Conservation (phyloP, 1,139 yeast species). For the Geotrichum europaeum region DNA sequence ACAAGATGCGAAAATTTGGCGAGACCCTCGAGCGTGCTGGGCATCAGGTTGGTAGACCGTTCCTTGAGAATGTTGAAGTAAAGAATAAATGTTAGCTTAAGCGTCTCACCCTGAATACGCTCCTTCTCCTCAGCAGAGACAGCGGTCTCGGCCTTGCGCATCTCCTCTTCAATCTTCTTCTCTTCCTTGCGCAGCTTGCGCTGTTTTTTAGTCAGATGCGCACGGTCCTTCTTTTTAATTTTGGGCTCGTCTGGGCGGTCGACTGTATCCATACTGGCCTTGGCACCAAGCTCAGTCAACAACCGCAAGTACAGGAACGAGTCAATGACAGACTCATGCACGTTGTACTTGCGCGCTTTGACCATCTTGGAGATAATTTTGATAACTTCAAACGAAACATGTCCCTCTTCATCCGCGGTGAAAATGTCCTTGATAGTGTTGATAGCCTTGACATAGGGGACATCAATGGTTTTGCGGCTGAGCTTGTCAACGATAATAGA, state of each 20-base stretch:
- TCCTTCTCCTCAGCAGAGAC: conserved; percentile 85
- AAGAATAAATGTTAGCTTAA: conserved; percentile 62
- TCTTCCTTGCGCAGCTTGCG: conserved; percentile 81
- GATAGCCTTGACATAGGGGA: conserved; percentile 54
- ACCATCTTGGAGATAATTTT: conserved; percentile 63
- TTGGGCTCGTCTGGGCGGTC: conserved; percentile 45
- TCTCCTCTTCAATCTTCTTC: conserved; percentile 81
- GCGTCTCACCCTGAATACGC: conserved; percentile 72
- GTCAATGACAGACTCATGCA: conserved; percentile 78
- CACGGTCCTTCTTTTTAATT: conserved; percentile 76
- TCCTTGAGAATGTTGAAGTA: conserved; percentile 72
- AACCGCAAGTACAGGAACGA: conserved; percentile 67
- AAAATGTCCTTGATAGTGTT: conserved; percentile 60
- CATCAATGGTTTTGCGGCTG: conserved; percentile 29
- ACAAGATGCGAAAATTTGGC: conserved; percentile 89
- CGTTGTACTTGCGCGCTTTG: conserved; percentile 67
- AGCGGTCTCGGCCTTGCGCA: conserved; percentile 79
- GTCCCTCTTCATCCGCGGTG: conserved; percentile 70
- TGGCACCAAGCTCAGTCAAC: conserved; percentile 57
- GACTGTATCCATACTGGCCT: conserved; percentile 56
- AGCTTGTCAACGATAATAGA: conserved; percentile 51
- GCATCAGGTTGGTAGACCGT: conserved; percentile 63
- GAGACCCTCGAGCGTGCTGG: conserved; percentile 84
- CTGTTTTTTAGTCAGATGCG: conserved; percentile 82
- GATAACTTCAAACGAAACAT: conserved; percentile 67